Conservation (phyloP, 495 filamentous ascomycete species). For the Podospora comata region DNA sequence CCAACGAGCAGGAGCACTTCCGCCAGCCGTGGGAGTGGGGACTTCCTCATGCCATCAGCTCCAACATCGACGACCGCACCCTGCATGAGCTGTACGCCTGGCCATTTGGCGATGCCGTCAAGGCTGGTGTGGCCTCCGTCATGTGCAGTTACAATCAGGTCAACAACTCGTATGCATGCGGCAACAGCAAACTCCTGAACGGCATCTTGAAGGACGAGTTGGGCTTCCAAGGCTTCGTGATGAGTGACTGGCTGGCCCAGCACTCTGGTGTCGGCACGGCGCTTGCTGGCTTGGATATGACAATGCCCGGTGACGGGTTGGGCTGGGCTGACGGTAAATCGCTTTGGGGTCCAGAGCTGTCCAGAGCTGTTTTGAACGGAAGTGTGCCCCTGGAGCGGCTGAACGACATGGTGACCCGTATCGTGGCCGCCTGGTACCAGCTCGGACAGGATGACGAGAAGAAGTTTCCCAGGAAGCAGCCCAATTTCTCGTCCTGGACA, state of each 20-base stretch:
- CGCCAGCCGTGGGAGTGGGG: slow-evolving; percentile 81
- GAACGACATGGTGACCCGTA: slow-evolving; percentile 90
- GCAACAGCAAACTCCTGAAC: slow-evolving; percentile 88
- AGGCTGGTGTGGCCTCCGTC: slow-evolving; percentile 79
- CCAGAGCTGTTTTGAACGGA: slow-evolving; percentile 73
- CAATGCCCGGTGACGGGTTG: slow-evolving; percentile 89
- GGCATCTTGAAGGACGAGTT: slow-evolving; percentile 92
- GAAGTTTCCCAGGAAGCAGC: slow-evolving; percentile 63
- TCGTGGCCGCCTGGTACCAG: slow-evolving; percentile 92
- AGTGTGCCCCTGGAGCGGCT: slow-evolving; percentile 78
- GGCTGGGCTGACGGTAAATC: slow-evolving; percentile 72
- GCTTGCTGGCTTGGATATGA: slow-evolving; percentile 86
- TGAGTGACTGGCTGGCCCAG: slow-evolving; percentile 92
- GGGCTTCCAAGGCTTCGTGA: slow-evolving; percentile 91
- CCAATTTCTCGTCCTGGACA: slow-evolving; percentile 93
- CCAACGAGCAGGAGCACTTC: slow-evolving; percentile 73
- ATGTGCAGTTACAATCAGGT: slow-evolving; percentile 91
- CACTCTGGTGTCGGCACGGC: slow-evolving; percentile 75
- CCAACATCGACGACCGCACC: slow-evolving; percentile 78
- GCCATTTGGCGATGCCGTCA: slow-evolving; percentile 85
- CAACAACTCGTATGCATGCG: slow-evolving; percentile 88
- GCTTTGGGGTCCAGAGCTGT: slow-evolving; percentile 77
- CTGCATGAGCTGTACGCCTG: slow-evolving; percentile 84
- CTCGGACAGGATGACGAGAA: slow-evolving; percentile 73
- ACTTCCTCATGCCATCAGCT: slow-evolving; percentile 67